phyloP scores from a whole-genome alignment of 257 asterid species.

The Nyctanthes arbortristis region DNA sequence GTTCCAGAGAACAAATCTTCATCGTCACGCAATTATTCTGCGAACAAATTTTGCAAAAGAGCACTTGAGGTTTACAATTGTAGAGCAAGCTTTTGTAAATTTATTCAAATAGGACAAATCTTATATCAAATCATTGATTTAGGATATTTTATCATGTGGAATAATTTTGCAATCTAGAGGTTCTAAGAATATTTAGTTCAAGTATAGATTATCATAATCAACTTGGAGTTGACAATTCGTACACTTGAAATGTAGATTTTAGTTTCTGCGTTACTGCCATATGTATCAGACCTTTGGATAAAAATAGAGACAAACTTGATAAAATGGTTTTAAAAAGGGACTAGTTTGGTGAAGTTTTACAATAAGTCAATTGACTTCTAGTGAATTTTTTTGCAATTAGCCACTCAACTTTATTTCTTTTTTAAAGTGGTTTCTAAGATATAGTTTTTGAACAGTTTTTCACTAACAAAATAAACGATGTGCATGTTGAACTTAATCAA shows the following conservation, averaged over 20 bases:
- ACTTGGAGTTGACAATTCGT: conserved; percentile 15
- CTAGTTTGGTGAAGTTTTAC: too few species aligned
- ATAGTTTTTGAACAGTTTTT: background rate
- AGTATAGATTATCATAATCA: conserved; percentile 14
- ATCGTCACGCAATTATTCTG: background rate
- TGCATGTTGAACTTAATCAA: background rate
- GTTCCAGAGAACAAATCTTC: conserved; percentile 10
- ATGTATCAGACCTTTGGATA: too few species aligned
- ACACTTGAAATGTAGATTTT: background rate
- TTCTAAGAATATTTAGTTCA: conserved; percentile 23
- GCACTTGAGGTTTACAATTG: background rate
- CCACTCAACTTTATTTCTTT: background rate
- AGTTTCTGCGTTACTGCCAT: too few species aligned
- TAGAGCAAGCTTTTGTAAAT: background rate
- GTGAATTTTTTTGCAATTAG: too few species aligned
- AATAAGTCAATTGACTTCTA: too few species aligned
- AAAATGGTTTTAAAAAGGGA: too few species aligned
- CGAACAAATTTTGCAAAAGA: background rate
- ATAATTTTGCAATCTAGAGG: background rate
- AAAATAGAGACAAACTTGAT: too few species aligned
- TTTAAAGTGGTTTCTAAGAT: background rate
- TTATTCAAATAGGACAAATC: background rate
- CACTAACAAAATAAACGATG: too few species aligned
- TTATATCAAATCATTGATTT: background rate
- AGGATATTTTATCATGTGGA: background rate